These are phyloP conservation scores for Nosema muscidifuracis DNA, from an alignment of 371 early-diverging fungal species.

Conservation along the genomic window DNA sequence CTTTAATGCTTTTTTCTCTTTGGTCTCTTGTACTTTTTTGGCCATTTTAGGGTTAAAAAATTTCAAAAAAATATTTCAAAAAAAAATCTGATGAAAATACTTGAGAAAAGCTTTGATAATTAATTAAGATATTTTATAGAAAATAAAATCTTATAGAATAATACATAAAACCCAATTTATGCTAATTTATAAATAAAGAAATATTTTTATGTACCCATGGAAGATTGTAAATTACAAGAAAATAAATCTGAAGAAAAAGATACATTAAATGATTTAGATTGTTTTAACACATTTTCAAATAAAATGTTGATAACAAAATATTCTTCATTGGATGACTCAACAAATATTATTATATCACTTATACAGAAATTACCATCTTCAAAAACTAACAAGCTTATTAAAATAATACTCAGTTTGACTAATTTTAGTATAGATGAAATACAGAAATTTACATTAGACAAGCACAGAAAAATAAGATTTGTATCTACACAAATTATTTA, in stretches of 20 bases:
- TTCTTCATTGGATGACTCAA: constrained; percentile 12
- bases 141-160: no score
- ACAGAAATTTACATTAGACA: constrained; percentile 2
- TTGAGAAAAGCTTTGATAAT: no score
- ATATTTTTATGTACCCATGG: no score
- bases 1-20: constrained; percentile 48
- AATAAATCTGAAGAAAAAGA: background rate
- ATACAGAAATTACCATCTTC: background rate
- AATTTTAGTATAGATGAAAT: constrained; percentile 6
- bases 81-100: background rate
- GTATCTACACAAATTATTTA: constrained; percentile 19
- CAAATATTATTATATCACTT: background rate
- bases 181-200: no score
- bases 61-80: no score
- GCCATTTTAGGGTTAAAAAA: constrained; percentile 28
- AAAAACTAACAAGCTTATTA: constrained; percentile 14
- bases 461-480: constrained; percentile 12
- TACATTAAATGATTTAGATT: background rate
- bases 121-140: no score
- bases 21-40: constrained; percentile 56
- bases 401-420: background rate
- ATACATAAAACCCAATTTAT: no score
- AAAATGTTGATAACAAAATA: constrained; percentile 6
- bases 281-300: background rate
- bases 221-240: no score